Percentiles rank a stretch among this genome's conserved stretches.
Evolutionary conservation across 495 filamentous ascomycete genomes (phyloP).

Genomic region (Penicilliopsis zonata): DNA sequence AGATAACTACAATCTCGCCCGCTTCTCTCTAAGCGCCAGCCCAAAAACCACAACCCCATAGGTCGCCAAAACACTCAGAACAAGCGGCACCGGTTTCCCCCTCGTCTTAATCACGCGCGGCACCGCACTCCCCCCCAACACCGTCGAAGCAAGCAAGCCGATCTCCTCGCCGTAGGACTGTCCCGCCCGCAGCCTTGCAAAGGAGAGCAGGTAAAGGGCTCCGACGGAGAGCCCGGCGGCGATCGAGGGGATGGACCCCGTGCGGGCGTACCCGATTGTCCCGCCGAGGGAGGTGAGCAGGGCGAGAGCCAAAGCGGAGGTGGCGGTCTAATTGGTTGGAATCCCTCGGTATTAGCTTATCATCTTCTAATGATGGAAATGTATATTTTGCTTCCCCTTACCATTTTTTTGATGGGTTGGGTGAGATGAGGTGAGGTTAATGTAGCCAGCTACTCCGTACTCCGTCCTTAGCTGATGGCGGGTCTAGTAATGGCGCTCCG

Average conservation of each 20-base stretch:
- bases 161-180: constrained; percentile 65
- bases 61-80: constrained; percentile 52
- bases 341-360: too few species aligned
- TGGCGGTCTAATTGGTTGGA: too few species aligned
- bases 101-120: constrained; percentile 67
- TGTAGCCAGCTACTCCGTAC: too few species aligned
- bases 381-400: too few species aligned
- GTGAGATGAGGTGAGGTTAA: too few species aligned
- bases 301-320: constrained; percentile 60
- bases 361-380: too few species aligned
- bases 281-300: constrained; percentile 78
- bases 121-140: constrained; percentile 71
- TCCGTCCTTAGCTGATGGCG: too few species aligned
- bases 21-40: constrained; percentile 27
- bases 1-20: constrained; percentile 5
- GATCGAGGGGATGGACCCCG: constrained; percentile 76
- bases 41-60: constrained; percentile 61
- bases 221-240: constrained; percentile 76
- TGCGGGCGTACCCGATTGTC: constrained; percentile 69
- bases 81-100: constrained; percentile 64
- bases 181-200: constrained; percentile 23
- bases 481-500: too few species aligned
- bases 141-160: constrained; percentile 63
- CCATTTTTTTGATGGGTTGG: too few species aligned
- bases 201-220: constrained; percentile 38